These are phyloP conservation scores for Pichia sp. DNA, from an alignment of 1,139 yeast species.

Conservation along the genomic window DNA sequence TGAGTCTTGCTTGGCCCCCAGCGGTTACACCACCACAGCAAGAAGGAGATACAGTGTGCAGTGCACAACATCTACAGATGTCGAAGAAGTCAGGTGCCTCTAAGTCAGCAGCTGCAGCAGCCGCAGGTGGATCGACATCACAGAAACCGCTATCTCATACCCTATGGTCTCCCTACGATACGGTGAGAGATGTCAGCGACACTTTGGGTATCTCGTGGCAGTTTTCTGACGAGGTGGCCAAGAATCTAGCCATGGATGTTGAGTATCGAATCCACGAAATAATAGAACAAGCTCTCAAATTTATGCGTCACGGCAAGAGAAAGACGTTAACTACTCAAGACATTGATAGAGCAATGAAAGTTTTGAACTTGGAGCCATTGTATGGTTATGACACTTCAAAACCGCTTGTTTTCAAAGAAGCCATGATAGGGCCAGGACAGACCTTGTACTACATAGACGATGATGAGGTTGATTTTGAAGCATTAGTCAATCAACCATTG, in stretches of 20 bases:
- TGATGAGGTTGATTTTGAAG: slow-evolving; percentile 91
- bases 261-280: slow-evolving; percentile 96
- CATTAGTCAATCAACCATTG: slow-evolving; percentile 85
- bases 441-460: slow-evolving; percentile 87
- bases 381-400: slow-evolving; percentile 66
- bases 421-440: slow-evolving; percentile 89
- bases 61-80: slow-evolving; percentile 1
- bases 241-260: slow-evolving; percentile 96
- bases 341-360: slow-evolving; percentile 74
- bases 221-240: slow-evolving; percentile 87
- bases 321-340: slow-evolving; percentile 79
- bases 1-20: no score
- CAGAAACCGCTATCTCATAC: slow-evolving; percentile 60
- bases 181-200: slow-evolving; percentile 95
- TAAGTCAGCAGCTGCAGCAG: background rate
- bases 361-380: slow-evolving; percentile 83
- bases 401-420: slow-evolving; percentile 72
- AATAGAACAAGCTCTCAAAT: slow-evolving; percentile 89
- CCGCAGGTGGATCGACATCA: background rate
- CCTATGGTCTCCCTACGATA: slow-evolving; percentile 96
- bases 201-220: slow-evolving; percentile 67
- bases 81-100: slow-evolving; percentile 7
- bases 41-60: background rate
- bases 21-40: background rate
- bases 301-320: slow-evolving; percentile 91